Evolutionary conservation across 257 asterid genomes (phyloP).

Genomic region (Marsdenia floribunda): DNA sequence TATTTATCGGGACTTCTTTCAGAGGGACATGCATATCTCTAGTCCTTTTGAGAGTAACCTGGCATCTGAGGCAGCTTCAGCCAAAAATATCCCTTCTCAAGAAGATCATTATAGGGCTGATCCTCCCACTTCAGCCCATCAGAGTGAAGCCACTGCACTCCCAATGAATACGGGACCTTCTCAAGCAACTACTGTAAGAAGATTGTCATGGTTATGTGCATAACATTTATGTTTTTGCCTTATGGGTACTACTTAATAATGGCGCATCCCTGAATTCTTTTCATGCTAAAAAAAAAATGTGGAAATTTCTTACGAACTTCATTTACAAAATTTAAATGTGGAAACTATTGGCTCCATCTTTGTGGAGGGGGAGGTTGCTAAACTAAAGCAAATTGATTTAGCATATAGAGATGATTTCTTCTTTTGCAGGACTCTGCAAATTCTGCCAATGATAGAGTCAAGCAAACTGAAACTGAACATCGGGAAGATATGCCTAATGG

Average conservation of each 20-base stretch:
- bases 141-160: slow-evolving; percentile 17
- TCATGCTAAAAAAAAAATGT: background rate
- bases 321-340: background rate
- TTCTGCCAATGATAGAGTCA: slow-evolving; percentile 35
- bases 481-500: slow-evolving; percentile 59
- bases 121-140: slow-evolving; percentile 20
- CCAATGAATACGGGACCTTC: slow-evolving; percentile 6
- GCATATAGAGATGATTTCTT: background rate
- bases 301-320: background rate
- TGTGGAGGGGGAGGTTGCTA: background rate
- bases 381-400: too few species aligned
- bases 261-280: background rate
- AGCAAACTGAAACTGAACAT: slow-evolving; percentile 56
- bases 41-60: slow-evolving; percentile 21
- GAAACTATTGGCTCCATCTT: background rate
- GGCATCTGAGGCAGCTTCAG: slow-evolving; percentile 22
- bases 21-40: slow-evolving; percentile 22
- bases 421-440: slow-evolving; percentile 52
- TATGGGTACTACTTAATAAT: background rate
- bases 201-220: background rate
- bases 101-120: slow-evolving; percentile 21
- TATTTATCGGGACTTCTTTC: slow-evolving; percentile 25
- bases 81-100: slow-evolving; percentile 19
- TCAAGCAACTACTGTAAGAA: slow-evolving; percentile 25
- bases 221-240: background rate